Conservation (phyloP, 2,329 filamentous ascomycete genomes). For the Leptographium procerum region DNA sequence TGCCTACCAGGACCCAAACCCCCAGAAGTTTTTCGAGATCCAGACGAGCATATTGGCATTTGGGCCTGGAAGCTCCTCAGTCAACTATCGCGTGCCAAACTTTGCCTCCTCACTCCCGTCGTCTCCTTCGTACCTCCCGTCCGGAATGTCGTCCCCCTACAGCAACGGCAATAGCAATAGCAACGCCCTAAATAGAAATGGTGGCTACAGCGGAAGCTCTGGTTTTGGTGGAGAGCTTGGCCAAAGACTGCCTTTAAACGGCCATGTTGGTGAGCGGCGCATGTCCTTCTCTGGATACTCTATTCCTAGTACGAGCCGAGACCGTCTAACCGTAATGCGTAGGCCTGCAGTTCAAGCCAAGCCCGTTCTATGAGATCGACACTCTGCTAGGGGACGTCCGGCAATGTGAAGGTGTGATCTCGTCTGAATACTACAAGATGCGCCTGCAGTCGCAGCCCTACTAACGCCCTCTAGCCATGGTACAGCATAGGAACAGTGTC, state of each 20-base stretch:
- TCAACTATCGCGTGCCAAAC: conserved; percentile 1
- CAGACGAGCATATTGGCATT: conserved; percentile 5
- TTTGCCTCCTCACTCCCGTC: conserved; percentile 1
- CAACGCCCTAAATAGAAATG: not conserved
- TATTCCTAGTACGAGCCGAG: too few species aligned
- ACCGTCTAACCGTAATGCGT: not conserved
- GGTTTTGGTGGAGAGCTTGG: not conserved
- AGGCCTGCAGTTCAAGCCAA: conserved; percentile 46
- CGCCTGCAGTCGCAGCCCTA: conserved; percentile 3
- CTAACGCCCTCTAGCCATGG: conserved; percentile 37
- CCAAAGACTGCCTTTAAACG: not conserved
- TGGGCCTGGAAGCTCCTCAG: not conserved
- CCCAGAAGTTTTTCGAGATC: conserved; percentile 5
- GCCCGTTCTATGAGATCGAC: conserved; percentile 72
- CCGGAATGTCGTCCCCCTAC: conserved; percentile 5
- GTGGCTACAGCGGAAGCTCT: not conserved
- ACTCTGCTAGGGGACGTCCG: conserved; percentile 52
- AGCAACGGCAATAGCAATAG: not conserved
- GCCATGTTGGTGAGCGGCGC: not conserved
- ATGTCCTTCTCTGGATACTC: not conserved
- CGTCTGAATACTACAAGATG: not conserved
- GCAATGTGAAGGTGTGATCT: conserved; percentile 58
- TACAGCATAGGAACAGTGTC: conserved; percentile 38
- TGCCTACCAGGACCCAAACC: conserved; percentile 6
- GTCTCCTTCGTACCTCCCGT: conserved; percentile 1